Conservation (phyloP, 805 yeast species). For the Teunomyces gatunensis region DNA sequence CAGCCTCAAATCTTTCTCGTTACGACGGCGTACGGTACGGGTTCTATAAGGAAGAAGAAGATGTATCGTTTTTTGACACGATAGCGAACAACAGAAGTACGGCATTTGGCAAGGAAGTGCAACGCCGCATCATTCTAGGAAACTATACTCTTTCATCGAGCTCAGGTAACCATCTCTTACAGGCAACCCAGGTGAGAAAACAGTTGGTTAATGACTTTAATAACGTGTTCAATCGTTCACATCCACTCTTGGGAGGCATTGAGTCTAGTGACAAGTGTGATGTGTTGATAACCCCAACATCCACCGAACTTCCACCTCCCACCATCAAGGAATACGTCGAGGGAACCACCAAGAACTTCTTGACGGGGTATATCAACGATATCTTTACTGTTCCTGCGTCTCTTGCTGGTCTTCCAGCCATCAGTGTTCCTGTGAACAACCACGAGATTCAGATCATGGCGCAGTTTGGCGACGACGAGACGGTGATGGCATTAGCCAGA, state of each 20-base stretch:
- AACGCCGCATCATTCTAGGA: slow-evolving; percentile 79
- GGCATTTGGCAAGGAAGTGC: slow-evolving; percentile 81
- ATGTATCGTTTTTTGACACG: slow-evolving; percentile 9
- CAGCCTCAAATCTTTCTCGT: slow-evolving; percentile 85
- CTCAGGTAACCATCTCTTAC: slow-evolving; percentile 68
- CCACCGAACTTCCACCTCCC: slow-evolving; percentile 52
- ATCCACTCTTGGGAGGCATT: slow-evolving; percentile 36
- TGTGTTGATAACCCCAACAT: slow-evolving; percentile 70
- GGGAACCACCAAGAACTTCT: slow-evolving; percentile 40
- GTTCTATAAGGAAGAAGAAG: slow-evolving; percentile 24
- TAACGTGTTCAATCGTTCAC: slow-evolving; percentile 43
- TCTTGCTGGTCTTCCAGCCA: slow-evolving; percentile 85
- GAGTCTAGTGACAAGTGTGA: slow-evolving; percentile 47
- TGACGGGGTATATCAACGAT: slow-evolving; percentile 75
- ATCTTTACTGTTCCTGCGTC: slow-evolving; percentile 87
- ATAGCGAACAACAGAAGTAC: slow-evolving; percentile 51
- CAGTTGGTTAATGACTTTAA: slow-evolving; percentile 65
- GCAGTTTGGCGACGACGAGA: slow-evolving; percentile 78
- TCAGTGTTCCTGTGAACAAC: slow-evolving; percentile 61
- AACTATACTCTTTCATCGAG: slow-evolving; percentile 81
- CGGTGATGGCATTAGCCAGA: slow-evolving; percentile 46
- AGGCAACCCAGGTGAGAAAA: slow-evolving; percentile 69
- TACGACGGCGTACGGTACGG: slow-evolving; percentile 93
- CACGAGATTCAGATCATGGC: slow-evolving; percentile 78
- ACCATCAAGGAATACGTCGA: slow-evolving; percentile 43